Conservation (phyloP, 116 monocot genomes). For the Dioscorea cayenensis region DNA sequence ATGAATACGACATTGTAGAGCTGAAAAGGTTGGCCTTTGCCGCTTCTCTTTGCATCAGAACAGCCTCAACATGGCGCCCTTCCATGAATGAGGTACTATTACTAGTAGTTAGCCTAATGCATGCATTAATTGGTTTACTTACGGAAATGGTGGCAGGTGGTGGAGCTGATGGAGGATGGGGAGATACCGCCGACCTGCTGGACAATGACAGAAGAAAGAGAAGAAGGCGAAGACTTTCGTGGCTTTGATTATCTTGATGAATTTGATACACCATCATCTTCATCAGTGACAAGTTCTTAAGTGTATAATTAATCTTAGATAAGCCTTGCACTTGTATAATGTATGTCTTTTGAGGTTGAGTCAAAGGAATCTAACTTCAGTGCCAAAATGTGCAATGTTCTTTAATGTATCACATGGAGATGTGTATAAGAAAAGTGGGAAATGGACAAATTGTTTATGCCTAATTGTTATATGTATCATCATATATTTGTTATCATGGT, state of each 20-base stretch:
- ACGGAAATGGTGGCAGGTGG: no score
- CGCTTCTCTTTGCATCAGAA: slow-evolving; percentile 62
- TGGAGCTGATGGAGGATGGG: slow-evolving; percentile 24
- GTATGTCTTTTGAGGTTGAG: background rate
- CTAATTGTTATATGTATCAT: background rate
- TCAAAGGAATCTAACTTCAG: background rate
- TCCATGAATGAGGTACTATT: slow-evolving; percentile 58
- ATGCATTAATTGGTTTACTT: background rate
- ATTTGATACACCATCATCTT: slow-evolving; percentile 35
- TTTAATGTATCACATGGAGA: background rate
- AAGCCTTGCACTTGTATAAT: background rate
- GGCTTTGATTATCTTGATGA: slow-evolving; percentile 53
- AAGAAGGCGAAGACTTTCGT: slow-evolving; percentile 34
- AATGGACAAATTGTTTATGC: no score
- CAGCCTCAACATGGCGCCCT: slow-evolving; percentile 46
- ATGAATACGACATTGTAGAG: slow-evolving; percentile 49
- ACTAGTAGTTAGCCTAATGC: background rate
- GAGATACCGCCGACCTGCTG: no score
- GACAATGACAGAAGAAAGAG: slow-evolving; percentile 28
- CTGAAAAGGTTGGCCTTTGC: slow-evolving; percentile 52
- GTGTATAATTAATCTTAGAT: background rate
- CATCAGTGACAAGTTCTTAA: slow-evolving; percentile 27
- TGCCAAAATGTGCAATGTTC: background rate
- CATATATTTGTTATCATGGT: background rate
- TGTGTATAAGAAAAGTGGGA: no score